Base-by-base conservation (phyloP, 176 grass and related monocot genomes). In the Carex pumila region DNA sequence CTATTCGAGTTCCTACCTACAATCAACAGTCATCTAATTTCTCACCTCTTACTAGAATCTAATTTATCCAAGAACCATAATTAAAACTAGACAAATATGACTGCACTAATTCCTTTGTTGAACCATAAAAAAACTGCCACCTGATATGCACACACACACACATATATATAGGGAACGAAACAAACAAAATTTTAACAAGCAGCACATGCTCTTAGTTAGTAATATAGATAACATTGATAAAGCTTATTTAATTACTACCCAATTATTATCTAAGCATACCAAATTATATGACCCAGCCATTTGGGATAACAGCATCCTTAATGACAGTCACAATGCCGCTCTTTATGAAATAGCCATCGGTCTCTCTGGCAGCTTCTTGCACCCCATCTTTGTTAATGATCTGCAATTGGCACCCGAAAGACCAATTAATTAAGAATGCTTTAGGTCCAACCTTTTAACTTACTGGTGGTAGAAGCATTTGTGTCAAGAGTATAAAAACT, bases 311-410 rank as follows among this genome's bases (percentile, higher is more conserved):
- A 0, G 93, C 93, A 81, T 98, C 96, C 81, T 98, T 95, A 15
- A 98, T 95, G 61, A 98, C 83, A 0, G 96, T 95, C 47, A 95
- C 96, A 25, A 95, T 98, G 15, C 96, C 93, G 14, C 93, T 93
- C 83, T 98, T 98, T 79, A 98, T 98, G 10, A 98, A 98, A 69
- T 93, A 98, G n/a, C 96, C 96, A 57, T 98, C 93, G 1, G 91
- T 93, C 80, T 98, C 96, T 77, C 93, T 98, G 14, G 93, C 85
- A 8, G 96, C 89, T 84, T 98, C 96, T 89, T 93, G 93, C 18
- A 98, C 87, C 39, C 88, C 88, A 25, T 95, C 88, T 7, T 79
- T 61, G 60, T 98, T 95, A 64, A 95, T 89, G 66, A 98, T 98
- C 96, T 98, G 86, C 6, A 83, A 66, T 56, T 34, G 22, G 25